Evolutionary conservation across 306 rosid species (phyloP).

Genomic region (Rosa chinensis): DNA sequence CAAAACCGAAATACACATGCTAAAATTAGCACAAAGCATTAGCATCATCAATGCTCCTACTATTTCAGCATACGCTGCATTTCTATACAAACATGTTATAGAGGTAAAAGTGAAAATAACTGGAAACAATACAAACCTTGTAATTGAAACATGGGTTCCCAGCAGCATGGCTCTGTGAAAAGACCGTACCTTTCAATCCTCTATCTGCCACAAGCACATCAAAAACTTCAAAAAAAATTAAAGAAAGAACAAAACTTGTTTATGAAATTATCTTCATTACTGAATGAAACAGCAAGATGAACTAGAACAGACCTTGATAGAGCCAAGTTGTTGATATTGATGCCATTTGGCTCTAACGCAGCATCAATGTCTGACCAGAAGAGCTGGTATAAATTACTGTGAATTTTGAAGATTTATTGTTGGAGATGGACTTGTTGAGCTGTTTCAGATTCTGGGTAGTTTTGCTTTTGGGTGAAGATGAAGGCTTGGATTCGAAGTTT

Average conservation of each 20-base stretch:
- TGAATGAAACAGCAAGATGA: neutral
- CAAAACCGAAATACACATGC: constrained; percentile 14
- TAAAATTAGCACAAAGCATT: constrained; percentile 26
- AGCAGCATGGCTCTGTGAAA: constrained; percentile 37
- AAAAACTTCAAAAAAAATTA: neutral
- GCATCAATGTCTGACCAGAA: constrained; percentile 12
- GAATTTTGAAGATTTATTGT: neutral
- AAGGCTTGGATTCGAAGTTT: constrained; percentile 9
- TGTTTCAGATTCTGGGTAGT: neutral
- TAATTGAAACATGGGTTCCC: constrained; percentile 53
- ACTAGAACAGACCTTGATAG: constrained; percentile 31
- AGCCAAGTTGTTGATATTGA: constrained; percentile 42
- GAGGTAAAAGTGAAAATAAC: neutral
- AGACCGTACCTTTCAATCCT: constrained; percentile 40
- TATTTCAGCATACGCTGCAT: neutral
- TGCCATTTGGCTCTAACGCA: constrained; percentile 35
- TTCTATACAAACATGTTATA: neutral
- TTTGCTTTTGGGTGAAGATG: neutral
- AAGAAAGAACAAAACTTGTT: neutral
- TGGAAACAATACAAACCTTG: constrained; percentile 41
- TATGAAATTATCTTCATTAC: neutral
- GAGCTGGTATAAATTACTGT: neutral
- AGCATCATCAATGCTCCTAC: neutral
- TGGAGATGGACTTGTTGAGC: constrained; percentile 4
- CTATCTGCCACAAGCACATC: constrained; percentile 37